These are phyloP conservation scores for Emmonsiellopsis sp. DNA, from an alignment of 2,329 filamentous ascomycete species.

Conservation along the genomic window DNA sequence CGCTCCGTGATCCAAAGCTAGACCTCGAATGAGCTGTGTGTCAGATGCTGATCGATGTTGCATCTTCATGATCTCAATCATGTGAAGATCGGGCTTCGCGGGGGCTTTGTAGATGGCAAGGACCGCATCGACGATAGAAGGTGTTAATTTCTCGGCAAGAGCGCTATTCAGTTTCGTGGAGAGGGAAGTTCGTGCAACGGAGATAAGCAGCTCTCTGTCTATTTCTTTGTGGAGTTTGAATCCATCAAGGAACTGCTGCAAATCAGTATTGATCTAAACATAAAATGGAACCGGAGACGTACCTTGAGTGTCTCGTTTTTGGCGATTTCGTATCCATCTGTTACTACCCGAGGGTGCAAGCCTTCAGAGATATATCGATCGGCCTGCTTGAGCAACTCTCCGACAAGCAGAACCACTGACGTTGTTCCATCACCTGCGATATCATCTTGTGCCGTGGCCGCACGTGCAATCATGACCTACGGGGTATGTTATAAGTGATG, in stretches of 20 bases:
- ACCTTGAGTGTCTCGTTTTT: constrained; percentile 89
- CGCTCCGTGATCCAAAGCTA: constrained; percentile 90
- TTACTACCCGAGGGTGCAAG: constrained; percentile 93
- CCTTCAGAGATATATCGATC: constrained; percentile 93
- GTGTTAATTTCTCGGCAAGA: constrained; percentile 83
- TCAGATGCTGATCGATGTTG: constrained; percentile 94
- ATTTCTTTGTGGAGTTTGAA: constrained; percentile 88
- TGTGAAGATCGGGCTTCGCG: constrained; percentile 91
- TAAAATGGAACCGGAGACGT: constrained; percentile 11
- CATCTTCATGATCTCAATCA: constrained; percentile 99
- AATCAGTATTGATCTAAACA: not conserved
- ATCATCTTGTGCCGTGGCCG: constrained; percentile 94
- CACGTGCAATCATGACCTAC: constrained; percentile 61
- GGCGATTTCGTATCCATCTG: constrained; percentile 93
- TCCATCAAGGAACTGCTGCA: constrained; percentile 68
- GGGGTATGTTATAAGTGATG: constrained; percentile 7
- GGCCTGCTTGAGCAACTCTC: constrained; percentile 95
- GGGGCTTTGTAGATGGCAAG: constrained; percentile 85
- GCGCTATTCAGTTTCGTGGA: constrained; percentile 88
- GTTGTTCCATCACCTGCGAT: constrained; percentile 98
- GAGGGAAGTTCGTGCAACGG: constrained; percentile 86
- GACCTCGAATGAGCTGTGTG: constrained; percentile 86
- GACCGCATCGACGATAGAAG: constrained; percentile 92
- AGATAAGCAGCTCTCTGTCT: constrained; percentile 87
- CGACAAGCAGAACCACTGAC: constrained; percentile 87